Base-by-base conservation (phyloP, 2,329 filamentous ascomycete species). In the Hypoxylon sp. region DNA sequence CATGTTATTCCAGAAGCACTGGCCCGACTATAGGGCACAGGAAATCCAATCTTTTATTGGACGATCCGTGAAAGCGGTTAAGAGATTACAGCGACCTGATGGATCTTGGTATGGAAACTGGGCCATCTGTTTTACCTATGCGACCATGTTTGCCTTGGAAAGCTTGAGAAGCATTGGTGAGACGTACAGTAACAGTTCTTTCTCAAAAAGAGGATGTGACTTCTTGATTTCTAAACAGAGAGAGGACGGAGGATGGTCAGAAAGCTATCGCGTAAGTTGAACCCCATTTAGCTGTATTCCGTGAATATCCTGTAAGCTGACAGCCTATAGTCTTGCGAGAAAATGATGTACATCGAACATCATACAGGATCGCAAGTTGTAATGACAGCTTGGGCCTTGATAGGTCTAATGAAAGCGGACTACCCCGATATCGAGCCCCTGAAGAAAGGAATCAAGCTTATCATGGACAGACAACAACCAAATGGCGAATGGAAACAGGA, bases 51-150 rank as follows among this genome's bases (percentile, higher is more conserved):
- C 77, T 0, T 93, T 96, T 74, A 91, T 96, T 71, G 82, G 83
- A 19, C 86, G 90, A 38, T 94, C 94, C 0, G 88, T 97, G 0
- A 82, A 85, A 53, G 98, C 94, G 83, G 97, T 99, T 80, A 92
- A 94, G 76, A 85, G 85, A 1, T 87, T 90, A 2, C 96, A 98
- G 80, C 84, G 87, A 1, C 79, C 85, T 0, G 93, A 98, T 73
- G 96, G 96, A n/a, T 92, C 91, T 66, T 99, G 96, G 96, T 98
- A 99, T 77, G 96, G 96, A 49, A 94, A 90, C 77, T 99, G 96
- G 96, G 96, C 93, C 57, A 97, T 99, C 75, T 99, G 96, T 82
- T 99, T 97, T 80, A 98, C 94, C 0, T 99, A 99, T 77, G 96
- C 94, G 0, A 92, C 89, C 70, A 97, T 98, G 94, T 99, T 99